A percentile compares a stretch with the other conserved stretches of the same genome.
Conservation (phyloP, 164 flowering plant genomes). For the Annona squamosa region DNA sequence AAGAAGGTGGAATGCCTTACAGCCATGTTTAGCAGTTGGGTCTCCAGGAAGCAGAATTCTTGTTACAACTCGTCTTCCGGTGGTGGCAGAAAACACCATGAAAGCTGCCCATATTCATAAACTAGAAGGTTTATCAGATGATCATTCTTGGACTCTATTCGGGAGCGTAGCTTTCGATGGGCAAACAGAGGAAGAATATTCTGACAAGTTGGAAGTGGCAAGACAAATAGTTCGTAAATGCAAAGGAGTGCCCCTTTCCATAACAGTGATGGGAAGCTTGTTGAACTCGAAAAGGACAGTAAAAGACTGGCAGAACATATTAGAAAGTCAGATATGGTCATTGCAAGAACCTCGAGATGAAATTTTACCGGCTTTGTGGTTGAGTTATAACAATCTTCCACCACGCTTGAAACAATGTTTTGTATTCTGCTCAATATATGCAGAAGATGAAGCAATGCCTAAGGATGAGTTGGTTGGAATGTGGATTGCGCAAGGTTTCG, state of each 20-base stretch:
- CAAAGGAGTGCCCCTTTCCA: neutral
- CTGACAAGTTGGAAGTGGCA: neutral
- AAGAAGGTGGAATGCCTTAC: neutral
- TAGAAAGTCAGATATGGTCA: conserved; percentile 10
- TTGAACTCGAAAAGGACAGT: neutral
- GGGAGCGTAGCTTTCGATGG: neutral
- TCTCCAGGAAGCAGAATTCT: conserved; percentile 8
- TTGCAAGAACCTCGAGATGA: neutral
- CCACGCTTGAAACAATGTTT: conserved; percentile 10
- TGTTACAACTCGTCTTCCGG: conserved; percentile 8
- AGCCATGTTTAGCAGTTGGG: neutral
- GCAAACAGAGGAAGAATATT: neutral
- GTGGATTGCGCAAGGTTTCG: conserved; percentile 18
- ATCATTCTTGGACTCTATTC: conserved; percentile 4
- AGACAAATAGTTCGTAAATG: neutral
- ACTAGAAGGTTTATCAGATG: neutral
- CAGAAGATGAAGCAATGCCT: neutral
- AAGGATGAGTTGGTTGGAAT: conserved; percentile 1
- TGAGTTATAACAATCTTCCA: conserved; percentile 11
- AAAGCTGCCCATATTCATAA: neutral
- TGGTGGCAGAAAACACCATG: neutral
- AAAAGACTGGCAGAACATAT: conserved; percentile 6
- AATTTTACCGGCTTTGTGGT: conserved; percentile 3
- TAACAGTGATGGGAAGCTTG: neutral
- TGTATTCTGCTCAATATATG: conserved; percentile 6